Percentiles rank a stretch among this genome's conserved stretches.
Evolutionary conservation across 1,284 basidiomycete species (phyloP).

Genomic region (Rhodofomes roseus): DNA sequence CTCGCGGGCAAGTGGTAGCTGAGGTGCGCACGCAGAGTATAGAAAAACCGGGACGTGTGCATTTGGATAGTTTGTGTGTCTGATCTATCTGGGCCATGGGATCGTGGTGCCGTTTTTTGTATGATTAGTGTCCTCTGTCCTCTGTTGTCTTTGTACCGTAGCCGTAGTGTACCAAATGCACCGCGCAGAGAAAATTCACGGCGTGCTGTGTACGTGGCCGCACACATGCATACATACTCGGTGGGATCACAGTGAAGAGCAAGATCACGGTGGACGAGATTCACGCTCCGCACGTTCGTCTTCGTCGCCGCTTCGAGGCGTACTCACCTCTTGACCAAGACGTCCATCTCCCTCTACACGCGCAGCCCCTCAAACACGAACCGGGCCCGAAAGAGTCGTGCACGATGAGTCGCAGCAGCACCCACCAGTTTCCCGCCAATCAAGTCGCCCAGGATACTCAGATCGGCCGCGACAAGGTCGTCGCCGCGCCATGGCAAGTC

Average conservation of each 20-base stretch:
- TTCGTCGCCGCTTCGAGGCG: background rate
- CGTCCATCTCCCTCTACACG: background rate
- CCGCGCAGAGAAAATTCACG: background rate
- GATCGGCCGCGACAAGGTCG: conserved; percentile 2
- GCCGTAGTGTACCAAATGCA: background rate
- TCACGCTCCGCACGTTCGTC: background rate
- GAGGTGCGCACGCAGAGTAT: background rate
- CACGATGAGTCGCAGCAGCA: background rate
- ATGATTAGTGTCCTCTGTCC: background rate
- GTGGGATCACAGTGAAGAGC: background rate
- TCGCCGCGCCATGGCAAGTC: conserved; percentile 15
- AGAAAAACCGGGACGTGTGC: background rate
- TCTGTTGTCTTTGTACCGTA: background rate
- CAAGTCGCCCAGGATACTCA: background rate
- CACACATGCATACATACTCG: background rate
- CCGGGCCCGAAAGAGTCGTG: background rate
- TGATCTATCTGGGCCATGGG: background rate
- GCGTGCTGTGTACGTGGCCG: background rate
- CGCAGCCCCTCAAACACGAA: background rate
- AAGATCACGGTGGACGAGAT: too few relatives aligned
- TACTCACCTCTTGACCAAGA: background rate
- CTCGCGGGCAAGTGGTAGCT: conserved; percentile 38
- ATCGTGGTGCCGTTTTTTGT: background rate
- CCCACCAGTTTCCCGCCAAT: background rate
- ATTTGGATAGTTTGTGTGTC: background rate